phyloP scores from a whole-genome alignment of 306 rosid species.

The Vigna trinervia region DNA sequence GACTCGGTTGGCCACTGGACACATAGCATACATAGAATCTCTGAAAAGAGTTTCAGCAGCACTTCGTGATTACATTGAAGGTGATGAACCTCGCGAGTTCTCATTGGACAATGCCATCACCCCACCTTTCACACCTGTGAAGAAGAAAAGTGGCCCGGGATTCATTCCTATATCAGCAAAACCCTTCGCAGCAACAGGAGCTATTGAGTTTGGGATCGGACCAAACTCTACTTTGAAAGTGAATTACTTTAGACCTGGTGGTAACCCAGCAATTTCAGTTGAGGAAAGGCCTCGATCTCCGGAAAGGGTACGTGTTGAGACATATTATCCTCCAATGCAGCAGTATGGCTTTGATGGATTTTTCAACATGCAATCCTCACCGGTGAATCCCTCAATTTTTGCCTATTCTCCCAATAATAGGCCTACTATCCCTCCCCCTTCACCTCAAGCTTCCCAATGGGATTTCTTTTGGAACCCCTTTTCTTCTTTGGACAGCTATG shows the following conservation, averaged over 20 bases:
- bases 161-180: slow-evolving; percentile 71
- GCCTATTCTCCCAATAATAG: slow-evolving; percentile 65
- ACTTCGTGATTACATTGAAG: slow-evolving; percentile 77
- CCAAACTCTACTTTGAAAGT: slow-evolving; percentile 59
- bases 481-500: slow-evolving; percentile 74
- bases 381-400: slow-evolving; percentile 60
- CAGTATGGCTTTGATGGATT: slow-evolving; percentile 63
- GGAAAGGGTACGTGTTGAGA: slow-evolving; percentile 63
- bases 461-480: slow-evolving; percentile 91
- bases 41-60: slow-evolving; percentile 74
- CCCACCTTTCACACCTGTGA: slow-evolving; percentile 60
- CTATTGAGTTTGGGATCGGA: slow-evolving; percentile 57
- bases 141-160: slow-evolving; percentile 59
- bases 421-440: slow-evolving; percentile 67
- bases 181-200: slow-evolving; percentile 46
- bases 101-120: slow-evolving; percentile 61
- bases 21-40: slow-evolving; percentile 73
- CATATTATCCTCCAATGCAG: slow-evolving; percentile 61
- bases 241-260: slow-evolving; percentile 75
- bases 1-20: slow-evolving; percentile 70
- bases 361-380: slow-evolving; percentile 65
- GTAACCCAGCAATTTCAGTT: slow-evolving; percentile 67
- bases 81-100: slow-evolving; percentile 75
- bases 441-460: slow-evolving; percentile 82
- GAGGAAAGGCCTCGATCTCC: slow-evolving; percentile 81